Percentiles rank a stretch among this genome's conserved stretches.
phyloP scores from a whole-genome alignment of 2,329 filamentous ascomycete species.

The Ophiostoma montium region DNA sequence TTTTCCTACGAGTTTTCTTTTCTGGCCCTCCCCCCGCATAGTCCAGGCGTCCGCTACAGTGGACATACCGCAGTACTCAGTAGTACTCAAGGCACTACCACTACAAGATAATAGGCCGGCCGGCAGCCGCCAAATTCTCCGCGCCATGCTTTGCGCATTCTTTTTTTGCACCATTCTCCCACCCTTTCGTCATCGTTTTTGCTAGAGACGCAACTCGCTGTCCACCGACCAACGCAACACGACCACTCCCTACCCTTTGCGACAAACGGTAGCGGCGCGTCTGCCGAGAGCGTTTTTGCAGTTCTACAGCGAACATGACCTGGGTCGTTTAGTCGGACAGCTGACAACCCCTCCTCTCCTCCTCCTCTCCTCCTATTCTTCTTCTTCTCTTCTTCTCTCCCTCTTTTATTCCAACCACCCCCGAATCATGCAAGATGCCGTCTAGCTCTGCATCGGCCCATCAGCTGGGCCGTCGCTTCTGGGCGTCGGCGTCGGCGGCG shows the following conservation, averaged over 20 bases:
- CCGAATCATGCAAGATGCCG: conserved; percentile 18
- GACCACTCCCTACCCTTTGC: not conserved
- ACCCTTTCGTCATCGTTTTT: too few relatives aligned
- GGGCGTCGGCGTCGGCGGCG: conserved; percentile 18
- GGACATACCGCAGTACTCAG: too few relatives aligned
- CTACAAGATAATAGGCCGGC: too few relatives aligned
- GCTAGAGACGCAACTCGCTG: too few relatives aligned
- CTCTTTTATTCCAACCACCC: not conserved
- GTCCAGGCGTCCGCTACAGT: too few relatives aligned
- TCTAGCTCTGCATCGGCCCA: conserved; percentile 21
- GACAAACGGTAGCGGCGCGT: not conserved
- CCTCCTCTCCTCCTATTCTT: not conserved
- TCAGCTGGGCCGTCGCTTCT: conserved; percentile 22
- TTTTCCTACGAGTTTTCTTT: conserved; percentile 1
- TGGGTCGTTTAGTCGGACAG: not conserved
- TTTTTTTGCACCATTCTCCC: too few relatives aligned
- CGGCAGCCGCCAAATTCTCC: too few relatives aligned
- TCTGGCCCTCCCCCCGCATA: not conserved
- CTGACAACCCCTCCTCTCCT: not conserved
- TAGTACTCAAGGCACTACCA: too few relatives aligned
- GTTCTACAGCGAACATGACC: not conserved
- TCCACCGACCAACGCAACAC: too few relatives aligned
- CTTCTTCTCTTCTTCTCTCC: not conserved
- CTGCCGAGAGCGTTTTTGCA: not conserved
- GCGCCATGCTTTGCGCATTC: too few relatives aligned